Percentiles rank a stretch among this genome's conserved stretches.
phyloP scores from a whole-genome alignment of 2,329 filamentous ascomycete genomes.

The Phaeosphaeria sp. region DNA sequence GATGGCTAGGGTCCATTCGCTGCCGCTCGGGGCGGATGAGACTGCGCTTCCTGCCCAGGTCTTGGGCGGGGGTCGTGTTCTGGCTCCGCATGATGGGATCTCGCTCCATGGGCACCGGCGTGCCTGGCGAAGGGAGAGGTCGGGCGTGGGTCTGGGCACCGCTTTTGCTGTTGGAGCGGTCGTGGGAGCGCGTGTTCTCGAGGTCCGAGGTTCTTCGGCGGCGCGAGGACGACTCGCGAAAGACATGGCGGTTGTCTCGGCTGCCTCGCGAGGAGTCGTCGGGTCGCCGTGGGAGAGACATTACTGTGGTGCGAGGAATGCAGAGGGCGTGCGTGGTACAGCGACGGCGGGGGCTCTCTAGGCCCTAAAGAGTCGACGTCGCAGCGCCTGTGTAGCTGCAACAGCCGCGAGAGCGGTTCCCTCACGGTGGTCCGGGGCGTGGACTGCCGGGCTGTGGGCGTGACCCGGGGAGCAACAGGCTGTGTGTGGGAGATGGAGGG shows the following conservation, averaged over 20 bases:
- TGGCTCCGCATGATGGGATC: constrained; percentile 59
- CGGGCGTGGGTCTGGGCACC: constrained; percentile 50
- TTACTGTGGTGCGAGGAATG: constrained; percentile 35
- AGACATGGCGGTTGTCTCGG: constrained; percentile 56
- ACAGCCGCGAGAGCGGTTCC: background rate
- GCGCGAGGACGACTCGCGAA: constrained; percentile 69
- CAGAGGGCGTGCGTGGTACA: constrained; percentile 24
- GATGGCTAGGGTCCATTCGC: constrained; percentile 83
- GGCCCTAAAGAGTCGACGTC: constrained; percentile 15
- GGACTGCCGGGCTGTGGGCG: constrained; percentile 1
- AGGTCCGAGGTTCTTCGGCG: constrained; percentile 67
- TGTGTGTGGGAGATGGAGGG: background rate
- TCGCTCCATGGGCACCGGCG: constrained; percentile 52
- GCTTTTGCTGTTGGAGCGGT: constrained; percentile 46
- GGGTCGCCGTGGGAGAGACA: constrained; percentile 66
- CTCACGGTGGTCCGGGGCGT: background rate
- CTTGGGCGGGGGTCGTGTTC: constrained; percentile 49
- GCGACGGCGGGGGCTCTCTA: constrained; percentile 1
- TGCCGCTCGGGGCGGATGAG: constrained; percentile 88
- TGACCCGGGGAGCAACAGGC: background rate
- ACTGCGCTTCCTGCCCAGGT: constrained; percentile 78
- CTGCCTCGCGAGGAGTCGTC: constrained; percentile 65
- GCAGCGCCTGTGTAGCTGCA: constrained; percentile 9
- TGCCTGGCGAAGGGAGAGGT: constrained; percentile 54
- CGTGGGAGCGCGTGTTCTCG: constrained; percentile 65